A percentile compares a stretch with the other conserved stretches of the same genome.
Evolutionary conservation across 2,329 filamentous ascomycete species (phyloP).

Genomic region (Sphaerulina musiva): DNA sequence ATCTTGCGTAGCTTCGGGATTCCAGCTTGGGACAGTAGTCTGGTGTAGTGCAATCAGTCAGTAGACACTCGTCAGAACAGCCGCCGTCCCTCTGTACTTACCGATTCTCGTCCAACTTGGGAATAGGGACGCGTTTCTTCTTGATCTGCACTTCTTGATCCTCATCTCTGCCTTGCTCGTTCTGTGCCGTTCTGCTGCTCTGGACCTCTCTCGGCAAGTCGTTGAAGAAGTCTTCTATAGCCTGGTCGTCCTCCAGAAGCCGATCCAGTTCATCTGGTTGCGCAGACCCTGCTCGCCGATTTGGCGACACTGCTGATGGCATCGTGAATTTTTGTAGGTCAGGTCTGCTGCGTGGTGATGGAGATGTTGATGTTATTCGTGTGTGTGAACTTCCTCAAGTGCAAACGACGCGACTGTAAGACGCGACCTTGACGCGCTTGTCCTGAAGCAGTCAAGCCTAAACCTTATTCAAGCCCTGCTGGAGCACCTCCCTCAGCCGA

Average conservation of each 20-base stretch:
- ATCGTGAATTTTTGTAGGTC: constrained; percentile 18
- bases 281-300: constrained; percentile 15
- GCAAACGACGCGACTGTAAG: constrained; percentile 1
- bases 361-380: constrained; percentile 1
- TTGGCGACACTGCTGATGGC: constrained; percentile 27
- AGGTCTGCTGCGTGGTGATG: constrained; percentile 1
- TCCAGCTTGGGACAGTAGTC: constrained; percentile 73
- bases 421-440: constrained; percentile 3
- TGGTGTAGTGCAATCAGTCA: constrained; percentile 32
- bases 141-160: constrained; percentile 79
- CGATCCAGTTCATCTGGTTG: constrained; percentile 52
- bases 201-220: constrained; percentile 40
- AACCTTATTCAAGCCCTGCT: not conserved
- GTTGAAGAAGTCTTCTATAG: constrained; percentile 45
- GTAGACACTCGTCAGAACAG: not conserved
- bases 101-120: constrained; percentile 81
- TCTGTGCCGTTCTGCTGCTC: constrained; percentile 41
- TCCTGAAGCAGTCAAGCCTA: not conserved
- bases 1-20: constrained; percentile 73
- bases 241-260: constrained; percentile 70
- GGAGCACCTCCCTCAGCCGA: too few species aligned
- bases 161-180: constrained; percentile 51
- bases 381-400: not conserved
- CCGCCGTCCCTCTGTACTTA: constrained; percentile 32
- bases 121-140: constrained; percentile 67